Evolutionary conservation across 768 basidiomycete genomes (phyloP).

Genomic region (Trametes meyenii): DNA sequence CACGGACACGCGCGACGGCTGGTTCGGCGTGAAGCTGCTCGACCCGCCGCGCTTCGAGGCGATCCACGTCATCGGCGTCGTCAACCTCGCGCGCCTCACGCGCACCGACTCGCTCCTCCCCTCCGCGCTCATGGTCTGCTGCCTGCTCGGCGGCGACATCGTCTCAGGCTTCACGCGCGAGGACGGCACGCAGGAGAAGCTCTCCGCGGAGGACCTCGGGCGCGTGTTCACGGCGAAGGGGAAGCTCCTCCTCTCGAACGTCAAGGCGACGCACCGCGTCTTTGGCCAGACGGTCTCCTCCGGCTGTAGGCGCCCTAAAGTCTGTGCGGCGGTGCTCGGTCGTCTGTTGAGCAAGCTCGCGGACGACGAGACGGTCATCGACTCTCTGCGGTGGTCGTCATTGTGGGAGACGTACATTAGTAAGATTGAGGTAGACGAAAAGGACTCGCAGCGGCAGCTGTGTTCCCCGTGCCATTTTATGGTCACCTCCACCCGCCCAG

Average conservation of each 20-base stretch:
- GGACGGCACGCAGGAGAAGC: slow-evolving; percentile 1
- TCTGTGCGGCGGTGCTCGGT: not conserved
- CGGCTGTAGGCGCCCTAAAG: not conserved
- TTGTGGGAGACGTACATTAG: not conserved
- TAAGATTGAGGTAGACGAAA: not conserved
- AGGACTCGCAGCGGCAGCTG: slow-evolving; percentile 5
- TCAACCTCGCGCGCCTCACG: slow-evolving; percentile 17
- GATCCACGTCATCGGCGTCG: slow-evolving; percentile 1
- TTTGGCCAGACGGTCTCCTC: not conserved
- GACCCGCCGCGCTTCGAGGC: slow-evolving; percentile 3
- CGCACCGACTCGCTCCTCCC: slow-evolving; percentile 12
- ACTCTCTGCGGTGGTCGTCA: not conserved
- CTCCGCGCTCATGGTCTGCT: slow-evolving; percentile 4
- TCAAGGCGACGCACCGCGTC: not conserved
- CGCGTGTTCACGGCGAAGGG: not conserved
- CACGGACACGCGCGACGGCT: slow-evolving; percentile 4
- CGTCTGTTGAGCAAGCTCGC: not conserved
- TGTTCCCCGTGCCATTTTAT: slow-evolving; percentile 4
- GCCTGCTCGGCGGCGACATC: slow-evolving; percentile 2
- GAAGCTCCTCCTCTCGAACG: not conserved
- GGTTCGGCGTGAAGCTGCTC: not conserved
- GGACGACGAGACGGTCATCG: slow-evolving; percentile 1
- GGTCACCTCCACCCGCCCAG: not conserved
- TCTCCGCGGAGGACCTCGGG: slow-evolving; percentile 5
- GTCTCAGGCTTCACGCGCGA: not conserved